Evolutionary conservation across 2,329 filamentous ascomycete genomes (phyloP), one percentile per base, ranked within the genome.

Genomic region (Colletotrichum sp.): DNA sequence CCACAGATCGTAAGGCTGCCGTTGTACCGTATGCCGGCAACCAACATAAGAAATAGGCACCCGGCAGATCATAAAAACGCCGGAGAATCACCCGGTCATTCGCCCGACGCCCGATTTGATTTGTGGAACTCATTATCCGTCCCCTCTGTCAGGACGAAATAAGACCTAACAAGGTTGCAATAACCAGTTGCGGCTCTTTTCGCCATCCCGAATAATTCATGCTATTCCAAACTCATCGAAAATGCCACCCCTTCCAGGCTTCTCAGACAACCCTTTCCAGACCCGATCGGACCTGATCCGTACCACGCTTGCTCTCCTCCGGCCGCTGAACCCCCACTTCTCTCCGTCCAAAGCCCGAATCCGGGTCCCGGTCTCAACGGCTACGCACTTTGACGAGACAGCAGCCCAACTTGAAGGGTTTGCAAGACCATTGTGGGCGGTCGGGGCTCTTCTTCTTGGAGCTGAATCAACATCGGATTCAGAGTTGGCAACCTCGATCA

Each of bases 331-430:
- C 0, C 69, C 69, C 5, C 83, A 84, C 77, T 83, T 83, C 62
- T 87, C 85, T 0, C 74, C 80, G 1, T 78, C 68, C 0, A 79
- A 81, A 13, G 85, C 83, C 5, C 81, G 85, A 2, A 82, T 88
- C 10, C 80, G 81, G 10, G 64, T 88, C 3, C 82, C 85, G 1
- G 73, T 83, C 1, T 80, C 80, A 1, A 86, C 86, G 1, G 86
- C 80, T 3, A 81, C 86, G 0, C 83, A 85, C 52, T 88, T 88
- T 55, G 85, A 87, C 71, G 87, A 88, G 62, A 79, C 78, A 0
- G 85, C 87, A 2, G 87, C 87, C 1, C 85, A 88, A 73, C 79
- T 88, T 0, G 87, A 88, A 66, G 87, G 87, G 0, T 88, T 86
- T 74, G 86, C 86, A 0, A 79, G 85, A 2, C 85, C 85, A 1